Evolutionary conservation across 129 eudicot species (phyloP), one percentile per base, ranked within the genome.

Genomic region (Tagetes patula): DNA sequence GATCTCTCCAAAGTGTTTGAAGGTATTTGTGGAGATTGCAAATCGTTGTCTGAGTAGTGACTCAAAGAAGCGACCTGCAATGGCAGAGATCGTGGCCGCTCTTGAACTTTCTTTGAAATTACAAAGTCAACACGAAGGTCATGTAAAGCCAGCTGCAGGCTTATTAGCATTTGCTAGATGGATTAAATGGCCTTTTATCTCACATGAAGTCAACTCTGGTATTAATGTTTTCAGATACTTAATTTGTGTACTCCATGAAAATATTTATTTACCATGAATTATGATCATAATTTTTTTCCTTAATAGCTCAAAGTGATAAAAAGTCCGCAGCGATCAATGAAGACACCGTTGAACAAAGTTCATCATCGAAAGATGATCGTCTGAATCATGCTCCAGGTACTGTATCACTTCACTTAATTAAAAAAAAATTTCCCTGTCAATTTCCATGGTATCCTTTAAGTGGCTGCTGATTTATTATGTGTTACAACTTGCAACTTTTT

Each of bases 121-220:
- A 27, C 61, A 54, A 54, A 54, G 27, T 20, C 20, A 20, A 54
- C 27, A 20, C 32, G 37, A 54, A 1, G 27, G 33, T 3, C 36
- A 11, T 54, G 34, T 6, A 54, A 54, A 54, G 61, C 12, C 62
- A 30, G 11, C 3, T 56, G 13, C 63, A 31, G 10, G 38, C n/a
- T 30, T 31, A 6, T 27, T 27, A 11, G 1, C 62, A 31, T 6
- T 56, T 56, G 38, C 63, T 31, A 56, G 37, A 56, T 1, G 27
- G 37, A 55, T 55, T 55, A 55, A 55, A 55, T 55, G 62, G 62
- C 62, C 62, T 2, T 27, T 55, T 55, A 27, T 55, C 62, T 55
- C 37, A 27, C 3, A 3, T 27, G 62, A 55, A 6, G 11, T 55
- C 62, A 30, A 55, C 10, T 30, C 37, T 6, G 62, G 62, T 55